Evolutionary conservation across 202 grass and related monocot genomes (phyloP).

Genomic region (Bolboschoenoplectus hybrid): DNA sequence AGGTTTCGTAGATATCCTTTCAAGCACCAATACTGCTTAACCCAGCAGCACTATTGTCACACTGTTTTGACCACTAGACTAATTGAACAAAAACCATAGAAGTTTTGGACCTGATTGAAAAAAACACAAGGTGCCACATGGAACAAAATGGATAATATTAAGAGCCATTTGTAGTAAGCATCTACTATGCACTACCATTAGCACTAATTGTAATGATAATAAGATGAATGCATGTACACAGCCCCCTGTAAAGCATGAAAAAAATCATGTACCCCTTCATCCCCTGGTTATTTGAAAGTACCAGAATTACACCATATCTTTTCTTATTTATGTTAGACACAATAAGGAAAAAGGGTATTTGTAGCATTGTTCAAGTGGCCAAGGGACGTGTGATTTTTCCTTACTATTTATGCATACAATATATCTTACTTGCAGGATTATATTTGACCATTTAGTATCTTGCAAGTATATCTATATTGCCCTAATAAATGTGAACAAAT

Average conservation of each 20-base stretch:
- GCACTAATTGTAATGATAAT: background rate
- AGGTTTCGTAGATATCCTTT: background rate
- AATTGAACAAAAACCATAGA: background rate
- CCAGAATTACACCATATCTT: background rate
- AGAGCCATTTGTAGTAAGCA: background rate
- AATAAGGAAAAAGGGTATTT: background rate
- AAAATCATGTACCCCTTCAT: background rate
- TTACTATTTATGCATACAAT: background rate
- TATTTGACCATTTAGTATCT: background rate
- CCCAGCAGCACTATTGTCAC: too few species aligned
- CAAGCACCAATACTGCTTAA: background rate
- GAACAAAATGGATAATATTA: background rate
- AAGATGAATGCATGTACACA: background rate
- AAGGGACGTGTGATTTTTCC: background rate
- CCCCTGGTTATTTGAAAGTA: background rate
- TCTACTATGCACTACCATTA: background rate
- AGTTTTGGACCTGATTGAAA: background rate
- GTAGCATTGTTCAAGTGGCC: background rate
- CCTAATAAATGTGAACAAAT: constrained; percentile 7
- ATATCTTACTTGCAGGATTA: background rate
- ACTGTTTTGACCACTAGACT: background rate
- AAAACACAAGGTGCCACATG: background rate
- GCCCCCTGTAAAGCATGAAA: background rate
- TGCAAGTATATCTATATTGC: background rate
- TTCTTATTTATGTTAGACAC: background rate